A percentile compares a stretch with the other conserved stretches of the same genome.
These are phyloP conservation scores for Licmophora abbreviata DNA, from an alignment of 108 stramenopile species.

Conservation along the genomic window DNA sequence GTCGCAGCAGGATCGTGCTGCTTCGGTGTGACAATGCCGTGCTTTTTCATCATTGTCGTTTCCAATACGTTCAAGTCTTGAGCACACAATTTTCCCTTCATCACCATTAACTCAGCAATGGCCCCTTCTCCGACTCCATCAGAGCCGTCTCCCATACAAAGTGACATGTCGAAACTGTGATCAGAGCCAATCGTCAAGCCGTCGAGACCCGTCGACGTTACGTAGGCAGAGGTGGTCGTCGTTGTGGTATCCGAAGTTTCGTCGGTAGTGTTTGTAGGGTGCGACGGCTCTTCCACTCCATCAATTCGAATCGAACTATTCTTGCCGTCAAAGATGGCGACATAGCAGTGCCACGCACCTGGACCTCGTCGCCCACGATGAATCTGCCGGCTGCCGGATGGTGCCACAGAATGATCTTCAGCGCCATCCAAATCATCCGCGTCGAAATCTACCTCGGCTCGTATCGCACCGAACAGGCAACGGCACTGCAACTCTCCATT, in stretches of 20 bases:
- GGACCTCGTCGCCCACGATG: conserved; percentile 53
- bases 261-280: conserved; percentile 12
- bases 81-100: conserved; percentile 49
- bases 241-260: conserved; percentile 7
- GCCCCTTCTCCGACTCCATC: conserved; percentile 71
- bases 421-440: conserved; percentile 18
- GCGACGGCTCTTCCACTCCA: conserved; percentile 43
- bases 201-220: conserved; percentile 38
- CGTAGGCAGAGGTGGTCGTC: conserved; percentile 7
- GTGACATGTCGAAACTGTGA: conserved; percentile 71
- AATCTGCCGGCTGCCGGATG: conserved; percentile 25
- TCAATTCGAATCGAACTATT: conserved; percentile 54
- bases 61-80: conserved; percentile 56
- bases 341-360: conserved; percentile 77
- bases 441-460: conserved; percentile 1
- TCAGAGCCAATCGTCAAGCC: conserved; percentile 82
- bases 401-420: not conserved
- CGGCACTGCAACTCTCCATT: conserved; percentile 4
- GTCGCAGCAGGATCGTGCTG: conserved; percentile 8
- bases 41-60: conserved; percentile 59
- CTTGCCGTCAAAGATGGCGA: conserved; percentile 58
- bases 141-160: conserved; percentile 64
- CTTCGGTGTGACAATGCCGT: conserved; percentile 57
- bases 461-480: conserved; percentile 8
- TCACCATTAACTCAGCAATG: conserved; percentile 73